Percentiles rank a stretch among this genome's conserved stretches.
These are phyloP conservation scores for Nevesoporus exiguus DNA, from an alignment of 768 basidiomycete genomes.

Conservation along the genomic window DNA sequence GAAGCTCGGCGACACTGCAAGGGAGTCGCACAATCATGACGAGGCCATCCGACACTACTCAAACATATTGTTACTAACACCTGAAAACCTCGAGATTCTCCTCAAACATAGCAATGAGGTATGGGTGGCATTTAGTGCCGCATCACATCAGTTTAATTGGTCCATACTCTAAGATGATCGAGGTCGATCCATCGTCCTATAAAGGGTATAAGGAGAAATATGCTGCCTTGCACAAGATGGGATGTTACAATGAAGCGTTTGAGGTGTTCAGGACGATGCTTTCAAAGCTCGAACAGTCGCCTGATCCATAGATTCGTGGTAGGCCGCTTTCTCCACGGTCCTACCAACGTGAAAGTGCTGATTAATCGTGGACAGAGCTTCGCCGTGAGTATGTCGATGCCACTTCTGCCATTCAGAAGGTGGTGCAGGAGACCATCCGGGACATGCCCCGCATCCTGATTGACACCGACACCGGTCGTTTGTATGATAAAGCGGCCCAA, in stretches of 20 bases:
- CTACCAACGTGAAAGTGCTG: not conserved
- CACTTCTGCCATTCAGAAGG: not conserved
- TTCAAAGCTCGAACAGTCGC: not conserved
- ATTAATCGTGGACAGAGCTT: not conserved
- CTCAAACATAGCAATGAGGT: not conserved
- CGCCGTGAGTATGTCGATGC: not conserved
- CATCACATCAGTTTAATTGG: too few species aligned
- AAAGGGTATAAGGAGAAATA: not conserved
- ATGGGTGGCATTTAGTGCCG: not conserved
- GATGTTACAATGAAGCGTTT: not conserved
- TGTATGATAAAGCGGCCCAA: not conserved
- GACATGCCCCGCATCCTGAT: not conserved
- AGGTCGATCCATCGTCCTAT: not conserved
- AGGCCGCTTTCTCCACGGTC: not conserved
- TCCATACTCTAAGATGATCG: not conserved
- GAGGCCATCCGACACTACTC: not conserved
- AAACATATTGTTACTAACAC: not conserved
- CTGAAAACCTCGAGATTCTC: not conserved
- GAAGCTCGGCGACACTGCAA: not conserved
- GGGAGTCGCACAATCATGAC: not conserved
- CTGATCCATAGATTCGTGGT: not conserved
- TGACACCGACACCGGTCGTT: not conserved
- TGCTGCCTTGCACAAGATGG: not conserved
- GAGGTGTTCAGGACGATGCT: not conserved
- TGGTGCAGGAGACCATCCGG: not conserved